Evolutionary conservation across 768 basidiomycete species (phyloP).

Genomic region (Tricholoma saponaceum): DNA sequence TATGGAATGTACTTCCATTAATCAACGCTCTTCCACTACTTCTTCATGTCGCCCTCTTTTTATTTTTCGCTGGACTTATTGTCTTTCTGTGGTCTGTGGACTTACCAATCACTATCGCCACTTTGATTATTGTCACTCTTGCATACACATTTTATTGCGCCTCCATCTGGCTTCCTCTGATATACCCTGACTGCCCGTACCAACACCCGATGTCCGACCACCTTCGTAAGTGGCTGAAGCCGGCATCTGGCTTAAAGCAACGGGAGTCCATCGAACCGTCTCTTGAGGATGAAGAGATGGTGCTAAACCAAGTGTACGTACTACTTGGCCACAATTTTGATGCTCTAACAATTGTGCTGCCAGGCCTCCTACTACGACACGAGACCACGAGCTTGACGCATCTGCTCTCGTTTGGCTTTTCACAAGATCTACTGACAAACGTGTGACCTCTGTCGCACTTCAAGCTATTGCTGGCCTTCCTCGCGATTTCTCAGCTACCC

Average conservation of each 20-base stretch:
- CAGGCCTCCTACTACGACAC: conserved; percentile 1
- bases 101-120: conserved; percentile 27
- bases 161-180: conserved; percentile 34
- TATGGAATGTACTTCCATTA: conserved; percentile 35
- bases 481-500: conserved; percentile 32
- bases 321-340: background rate
- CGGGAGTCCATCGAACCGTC: background rate
- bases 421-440: conserved; percentile 27
- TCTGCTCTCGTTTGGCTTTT: conserved; percentile 35
- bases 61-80: conserved; percentile 40
- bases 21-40: conserved; percentile 37
- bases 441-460: conserved; percentile 25
- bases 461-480: conserved; percentile 37
- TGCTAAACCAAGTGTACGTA: background rate
- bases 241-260: background rate
- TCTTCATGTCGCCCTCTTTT: conserved; percentile 34
- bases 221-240: conserved; percentile 19
- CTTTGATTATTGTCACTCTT: conserved; percentile 29
- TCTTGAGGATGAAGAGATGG: background rate
- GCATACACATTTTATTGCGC: conserved; percentile 34
- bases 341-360: background rate
- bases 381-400: conserved; percentile 34
- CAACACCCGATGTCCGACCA: conserved; percentile 36
- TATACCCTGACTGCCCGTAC: conserved; percentile 37
- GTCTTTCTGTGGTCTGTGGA: conserved; percentile 37